Evolutionary conservation across 73 alveolate species (phyloP), one percentile per base, ranked within the genome.

Genomic region (Halteria grandinella): DNA sequence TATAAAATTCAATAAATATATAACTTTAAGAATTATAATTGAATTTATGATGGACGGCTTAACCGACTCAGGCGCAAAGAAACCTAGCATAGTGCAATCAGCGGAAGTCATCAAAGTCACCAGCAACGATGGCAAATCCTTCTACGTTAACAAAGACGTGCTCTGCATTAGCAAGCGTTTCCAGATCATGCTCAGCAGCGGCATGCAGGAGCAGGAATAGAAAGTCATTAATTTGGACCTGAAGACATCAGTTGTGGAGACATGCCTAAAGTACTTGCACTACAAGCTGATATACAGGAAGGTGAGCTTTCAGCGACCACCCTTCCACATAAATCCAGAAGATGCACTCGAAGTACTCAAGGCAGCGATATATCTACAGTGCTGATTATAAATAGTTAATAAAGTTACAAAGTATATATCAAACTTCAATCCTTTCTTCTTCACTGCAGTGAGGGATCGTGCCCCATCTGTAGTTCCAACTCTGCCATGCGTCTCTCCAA

Each of bases 401-500:
- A n/a, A n/a, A n/a, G n/a, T n/a, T n/a, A n/a, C n/a, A n/a, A n/a
- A n/a, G n/a, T n/a, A n/a, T n/a, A n/a, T n/a, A n/a, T n/a, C n/a
- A n/a, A n/a, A n/a, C n/a, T n/a, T n/a, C n/a, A n/a, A n/a, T n/a
- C n/a, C n/a, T n/a, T n/a, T n/a, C n/a, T n/a, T n/a, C n/a, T n/a
- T n/a, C n/a, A n/a, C n/a, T n/a, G n/a, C n/a, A n/a, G n/a, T n/a
- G n/a, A n/a, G n/a, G n/a, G n/a, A n/a, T 89, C 98, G 39, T 74
- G 63, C 14, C 98, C 98, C 8, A 93, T 93, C 72, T 93, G 97
- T 43, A 69, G 85, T 75, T 93, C 98, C 52, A 93, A 57, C 71
- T 93, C 98, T n/a, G 93, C 79, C 64, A 93, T 93, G 79, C 98
- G 87, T 59, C 95, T 90, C 72, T 93, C 95, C 29, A 93, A 77